These are phyloP conservation scores for Oryza meyeriana DNA, from an alignment of 176 grass and related monocot species.

Conservation along the genomic window DNA sequence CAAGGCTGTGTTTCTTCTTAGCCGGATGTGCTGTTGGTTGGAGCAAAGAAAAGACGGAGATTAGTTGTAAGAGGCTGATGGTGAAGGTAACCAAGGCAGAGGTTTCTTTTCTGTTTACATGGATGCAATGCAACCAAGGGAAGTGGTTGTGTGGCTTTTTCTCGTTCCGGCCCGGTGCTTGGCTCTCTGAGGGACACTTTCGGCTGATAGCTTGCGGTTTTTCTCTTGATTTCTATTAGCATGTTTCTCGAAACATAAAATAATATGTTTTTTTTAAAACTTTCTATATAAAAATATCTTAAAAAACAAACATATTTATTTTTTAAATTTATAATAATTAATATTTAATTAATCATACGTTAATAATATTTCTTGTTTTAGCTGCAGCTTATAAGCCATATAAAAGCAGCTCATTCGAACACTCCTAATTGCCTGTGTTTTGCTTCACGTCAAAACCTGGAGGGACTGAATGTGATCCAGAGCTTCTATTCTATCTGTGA, in stretches of 20 bases:
- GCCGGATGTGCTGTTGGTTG: neutral
- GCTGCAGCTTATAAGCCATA: too few species aligned
- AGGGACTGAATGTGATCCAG: neutral
- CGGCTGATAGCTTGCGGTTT: too few species aligned
- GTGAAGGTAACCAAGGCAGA: neutral
- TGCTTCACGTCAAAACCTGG: constrained; percentile 4
- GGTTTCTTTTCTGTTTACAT: neutral
- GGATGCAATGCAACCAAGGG: constrained; percentile 26
- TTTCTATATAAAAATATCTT: too few species aligned
- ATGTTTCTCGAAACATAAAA: too few species aligned
- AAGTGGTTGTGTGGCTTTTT: neutral
- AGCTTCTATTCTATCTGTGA: neutral
- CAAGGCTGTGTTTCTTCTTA: neutral
- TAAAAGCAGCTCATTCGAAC: too few species aligned
- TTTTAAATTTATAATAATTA: too few species aligned
- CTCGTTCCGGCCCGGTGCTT: neutral
- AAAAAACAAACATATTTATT: too few species aligned
- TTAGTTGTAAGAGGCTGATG: neutral
- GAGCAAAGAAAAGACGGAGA: neutral
- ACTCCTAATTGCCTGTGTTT: neutral
- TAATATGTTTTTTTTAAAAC: too few species aligned
- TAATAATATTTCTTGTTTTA: too few species aligned
- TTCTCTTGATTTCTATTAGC: too few species aligned
- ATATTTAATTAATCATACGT: too few species aligned
- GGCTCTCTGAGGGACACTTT: neutral